Base-by-base conservation (phyloP, 106 monocot genomes). In the Allium cepa region DNA sequence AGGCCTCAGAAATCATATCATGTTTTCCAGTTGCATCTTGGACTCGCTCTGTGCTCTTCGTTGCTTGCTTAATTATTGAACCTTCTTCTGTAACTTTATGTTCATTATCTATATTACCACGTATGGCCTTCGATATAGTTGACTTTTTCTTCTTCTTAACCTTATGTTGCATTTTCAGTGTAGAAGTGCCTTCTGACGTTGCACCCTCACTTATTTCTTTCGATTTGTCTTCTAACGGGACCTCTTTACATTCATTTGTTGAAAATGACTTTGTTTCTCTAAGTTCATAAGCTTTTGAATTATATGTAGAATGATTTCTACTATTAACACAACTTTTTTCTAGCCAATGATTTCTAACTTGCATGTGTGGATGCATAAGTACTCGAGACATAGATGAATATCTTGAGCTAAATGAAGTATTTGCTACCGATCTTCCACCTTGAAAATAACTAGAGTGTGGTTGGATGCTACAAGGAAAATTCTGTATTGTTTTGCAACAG, bases 101-200 rank as follows among this genome's bases (percentile, higher is more conserved):
- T 63, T 60, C 73, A 75, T 72, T 71, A 1, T 36, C 36, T 26
- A 70, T 45, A 9, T 71, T 27, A 15, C 73, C 77, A 72, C 71
- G 72, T 27, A 81, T 27, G 50, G 46, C 60, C 57, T 60, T 72
- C 57, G 55, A 59, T 68, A 26, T 47, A 76, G 59, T 27, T 64
- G 69, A 52, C 58, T 81, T 80, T 28, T 77, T 68, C 8, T 28
- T 62, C 73, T 77, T 81, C 69, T 82, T 79, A 27, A 57, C 72
- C 67, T 56, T 66, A 81, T 17, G 17, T 68, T 69, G 69, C 11
- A 79, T 4, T 46, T 6, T 46, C 36, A 55, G 53, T 15, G 26
- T 27, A 46, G 45, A 6, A 6, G 28, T 27, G 66, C 72, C 68
- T 26, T 56, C 52, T 64, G 59, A 48, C 12, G 68, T 46, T 11